Evolutionary conservation across 2,329 filamentous ascomycete species (phyloP).

Genomic region (Penicillium sp.): DNA sequence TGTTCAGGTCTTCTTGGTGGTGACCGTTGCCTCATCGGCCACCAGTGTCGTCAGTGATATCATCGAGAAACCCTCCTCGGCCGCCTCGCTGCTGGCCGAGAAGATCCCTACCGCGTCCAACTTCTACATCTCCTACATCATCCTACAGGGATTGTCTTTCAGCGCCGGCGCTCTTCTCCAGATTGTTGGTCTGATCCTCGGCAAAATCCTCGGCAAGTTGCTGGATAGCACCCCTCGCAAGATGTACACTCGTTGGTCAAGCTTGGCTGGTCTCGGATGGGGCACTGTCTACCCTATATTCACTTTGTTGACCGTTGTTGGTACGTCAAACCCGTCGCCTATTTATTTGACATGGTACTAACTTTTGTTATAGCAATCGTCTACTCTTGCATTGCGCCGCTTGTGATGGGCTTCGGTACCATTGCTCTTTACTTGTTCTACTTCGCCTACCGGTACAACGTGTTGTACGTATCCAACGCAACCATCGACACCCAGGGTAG

Average conservation of each 20-base stretch:
- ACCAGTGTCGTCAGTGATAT: constrained; percentile 65
- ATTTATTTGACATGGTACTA: neutral
- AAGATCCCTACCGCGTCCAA: constrained; percentile 83
- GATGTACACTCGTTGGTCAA: constrained; percentile 75
- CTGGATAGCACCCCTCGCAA: constrained; percentile 75
- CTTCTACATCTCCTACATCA: constrained; percentile 93
- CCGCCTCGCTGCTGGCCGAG: constrained; percentile 64
- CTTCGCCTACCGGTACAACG: constrained; percentile 83
- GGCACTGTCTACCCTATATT: constrained; percentile 78
- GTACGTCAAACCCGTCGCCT: constrained; percentile 47
- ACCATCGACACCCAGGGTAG: constrained; percentile 83
- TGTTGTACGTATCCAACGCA: constrained; percentile 81
- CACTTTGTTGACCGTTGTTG: constrained; percentile 76
- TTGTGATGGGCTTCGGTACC: constrained; percentile 78
- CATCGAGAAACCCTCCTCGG: constrained; percentile 58
- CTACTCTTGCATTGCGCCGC: constrained; percentile 81
- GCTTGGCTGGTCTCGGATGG: constrained; percentile 72
- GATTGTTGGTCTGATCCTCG: constrained; percentile 68
- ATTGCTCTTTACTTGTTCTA: constrained; percentile 79
- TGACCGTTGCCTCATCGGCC: constrained; percentile 78
- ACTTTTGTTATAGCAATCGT: constrained; percentile 61
- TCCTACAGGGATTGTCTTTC: constrained; percentile 82
- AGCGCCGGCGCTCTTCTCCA: constrained; percentile 73
- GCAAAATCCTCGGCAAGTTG: constrained; percentile 69
- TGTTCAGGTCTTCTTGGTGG: constrained; percentile 85